phyloP scores from a whole-genome alignment of 139 green algal species.

The Coccomyxa sp. region DNA sequence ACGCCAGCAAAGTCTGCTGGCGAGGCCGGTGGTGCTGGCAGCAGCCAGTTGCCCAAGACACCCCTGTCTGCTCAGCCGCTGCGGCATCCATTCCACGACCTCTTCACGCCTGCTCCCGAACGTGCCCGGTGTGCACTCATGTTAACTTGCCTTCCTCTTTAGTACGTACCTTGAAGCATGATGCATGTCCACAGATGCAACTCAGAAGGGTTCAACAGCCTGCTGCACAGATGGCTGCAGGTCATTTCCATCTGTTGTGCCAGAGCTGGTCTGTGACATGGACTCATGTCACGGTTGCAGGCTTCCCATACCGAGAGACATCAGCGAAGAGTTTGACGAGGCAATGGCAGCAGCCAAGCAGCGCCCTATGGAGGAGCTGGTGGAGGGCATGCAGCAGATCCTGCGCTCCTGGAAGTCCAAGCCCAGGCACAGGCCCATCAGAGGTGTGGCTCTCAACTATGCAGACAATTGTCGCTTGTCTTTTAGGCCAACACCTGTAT shows the following conservation, averaged over 20 bases:
- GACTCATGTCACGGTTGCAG: background rate
- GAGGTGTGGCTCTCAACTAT: background rate
- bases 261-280: too few relatives aligned
- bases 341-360: background rate
- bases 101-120: background rate
- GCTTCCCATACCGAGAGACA: background rate
- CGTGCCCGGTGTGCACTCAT: background rate
- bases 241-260: too few relatives aligned
- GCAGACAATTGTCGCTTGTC: background rate
- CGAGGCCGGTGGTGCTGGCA: too few relatives aligned
- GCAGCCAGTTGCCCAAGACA: background rate
- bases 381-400: background rate
- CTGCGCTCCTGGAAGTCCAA: background rate
- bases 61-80: background rate
- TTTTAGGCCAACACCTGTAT: too few relatives aligned
- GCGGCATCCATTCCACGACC: background rate
- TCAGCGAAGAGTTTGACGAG: background rate
- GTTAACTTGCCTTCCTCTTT: background rate
- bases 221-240: too few relatives aligned
- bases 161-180: background rate
- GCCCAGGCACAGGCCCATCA: background rate
- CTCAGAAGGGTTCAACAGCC: too few relatives aligned
- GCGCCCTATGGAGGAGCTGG: background rate
- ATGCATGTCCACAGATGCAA: too few relatives aligned
- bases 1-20: conserved; percentile 3